Conservation (phyloP, 2,329 filamentous ascomycete species). For the Nemania bipapillata region DNA sequence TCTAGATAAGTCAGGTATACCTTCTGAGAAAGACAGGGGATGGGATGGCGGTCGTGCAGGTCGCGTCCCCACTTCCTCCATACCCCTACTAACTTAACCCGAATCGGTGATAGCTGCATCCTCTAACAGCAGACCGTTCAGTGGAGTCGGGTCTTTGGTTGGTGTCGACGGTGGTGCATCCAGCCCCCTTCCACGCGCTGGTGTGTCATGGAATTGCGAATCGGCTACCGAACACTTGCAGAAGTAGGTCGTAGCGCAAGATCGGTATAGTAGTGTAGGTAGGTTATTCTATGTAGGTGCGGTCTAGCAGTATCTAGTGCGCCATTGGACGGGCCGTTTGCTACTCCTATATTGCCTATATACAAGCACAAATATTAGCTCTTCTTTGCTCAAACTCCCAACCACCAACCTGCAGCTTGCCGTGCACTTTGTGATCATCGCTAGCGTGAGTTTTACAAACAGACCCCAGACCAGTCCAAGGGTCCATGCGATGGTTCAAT, state of each 20-base stretch:
- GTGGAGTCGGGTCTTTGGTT: neutral
- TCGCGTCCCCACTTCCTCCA: constrained; percentile 10
- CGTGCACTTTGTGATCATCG: constrained; percentile 16
- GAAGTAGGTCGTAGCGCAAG: constrained; percentile 22
- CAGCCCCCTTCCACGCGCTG: constrained; percentile 15
- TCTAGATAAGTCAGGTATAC: neutral
- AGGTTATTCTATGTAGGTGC: neutral
- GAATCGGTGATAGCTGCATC: constrained; percentile 22
- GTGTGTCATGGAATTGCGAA: constrained; percentile 24
- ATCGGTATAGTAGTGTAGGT: constrained; percentile 9
- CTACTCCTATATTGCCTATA: neutral
- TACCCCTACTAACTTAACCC: constrained; percentile 17
- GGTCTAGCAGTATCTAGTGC: constrained; percentile 7
- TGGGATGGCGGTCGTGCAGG: constrained; percentile 13
- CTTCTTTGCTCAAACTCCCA: constrained; percentile 15
- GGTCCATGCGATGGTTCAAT: constrained; percentile 32
- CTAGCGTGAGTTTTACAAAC: constrained; percentile 25
- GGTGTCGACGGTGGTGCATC: constrained; percentile 13
- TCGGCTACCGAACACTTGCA: constrained; percentile 36
- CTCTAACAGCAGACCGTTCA: constrained; percentile 14
- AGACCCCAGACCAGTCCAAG: constrained; percentile 27
- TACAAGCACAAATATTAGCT: neutral
- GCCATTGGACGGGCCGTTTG: constrained; percentile 8
- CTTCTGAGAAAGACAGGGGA: constrained; percentile 14
- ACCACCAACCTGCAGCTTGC: constrained; percentile 26